phyloP scores from a whole-genome alignment of 768 basidiomycete genomes.

The Russula abietina region DNA sequence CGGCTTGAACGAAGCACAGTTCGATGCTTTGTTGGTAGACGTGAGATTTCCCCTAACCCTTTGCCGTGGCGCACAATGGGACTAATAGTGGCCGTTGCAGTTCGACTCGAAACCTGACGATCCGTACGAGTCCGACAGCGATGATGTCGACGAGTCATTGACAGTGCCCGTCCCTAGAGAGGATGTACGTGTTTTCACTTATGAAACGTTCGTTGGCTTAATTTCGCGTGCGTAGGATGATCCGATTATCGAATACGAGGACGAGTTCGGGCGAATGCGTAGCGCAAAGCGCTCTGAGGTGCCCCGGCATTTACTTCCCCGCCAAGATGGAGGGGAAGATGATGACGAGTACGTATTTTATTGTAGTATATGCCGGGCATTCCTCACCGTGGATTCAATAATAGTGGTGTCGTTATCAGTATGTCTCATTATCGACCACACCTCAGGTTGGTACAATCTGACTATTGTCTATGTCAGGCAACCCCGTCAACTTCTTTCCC shows the following conservation, averaged over 20 bases:
- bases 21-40: constrained; percentile 66
- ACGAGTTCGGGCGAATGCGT: constrained; percentile 78
- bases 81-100: constrained; percentile 37
- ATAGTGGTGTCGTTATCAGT: constrained; percentile 24
- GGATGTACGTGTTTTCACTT: constrained; percentile 33
- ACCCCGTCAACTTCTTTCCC: constrained; percentile 82
- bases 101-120: constrained; percentile 58
- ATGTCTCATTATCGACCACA: not conserved
- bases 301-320: constrained; percentile 54
- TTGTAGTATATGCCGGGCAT: not conserved
- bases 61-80: constrained; percentile 1
- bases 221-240: constrained; percentile 45
- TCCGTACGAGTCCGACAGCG: constrained; percentile 60
- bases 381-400: constrained; percentile 2
- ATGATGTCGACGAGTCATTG: constrained; percentile 74
- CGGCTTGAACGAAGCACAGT: constrained; percentile 70
- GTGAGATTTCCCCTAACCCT: constrained; percentile 38
- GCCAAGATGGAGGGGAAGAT: constrained; percentile 2
- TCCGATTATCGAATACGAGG: constrained; percentile 78
- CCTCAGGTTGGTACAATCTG: not conserved
- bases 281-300: constrained; percentile 68
- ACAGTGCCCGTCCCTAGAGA: constrained; percentile 47
- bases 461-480: constrained; percentile 41
- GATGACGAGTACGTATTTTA: constrained; percentile 32
- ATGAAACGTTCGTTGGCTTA: not conserved